Evolutionary conservation across 2,329 filamentous ascomycete species (phyloP).

Genomic region (Scytalidium sp.): DNA sequence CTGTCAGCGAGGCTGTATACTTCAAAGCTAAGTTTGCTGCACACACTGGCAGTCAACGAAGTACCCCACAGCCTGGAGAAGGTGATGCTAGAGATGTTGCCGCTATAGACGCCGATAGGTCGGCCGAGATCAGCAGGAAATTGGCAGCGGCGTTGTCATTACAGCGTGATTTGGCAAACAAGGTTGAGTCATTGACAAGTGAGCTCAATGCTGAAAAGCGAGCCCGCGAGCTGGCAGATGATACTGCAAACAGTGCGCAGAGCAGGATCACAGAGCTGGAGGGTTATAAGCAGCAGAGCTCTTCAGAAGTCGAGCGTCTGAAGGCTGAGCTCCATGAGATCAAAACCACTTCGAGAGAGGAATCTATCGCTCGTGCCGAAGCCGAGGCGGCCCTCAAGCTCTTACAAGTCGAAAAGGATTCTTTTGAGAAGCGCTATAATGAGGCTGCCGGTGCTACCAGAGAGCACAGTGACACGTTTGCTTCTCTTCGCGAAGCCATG

Average conservation of each 20-base stretch:
- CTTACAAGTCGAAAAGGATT: slow-evolving; percentile 81
- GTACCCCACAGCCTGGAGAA: slow-evolving; percentile 55
- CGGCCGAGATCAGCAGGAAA: slow-evolving; percentile 74
- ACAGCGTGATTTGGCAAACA: slow-evolving; percentile 78
- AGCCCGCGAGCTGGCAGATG: slow-evolving; percentile 81
- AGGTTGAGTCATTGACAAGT: slow-evolving; percentile 62
- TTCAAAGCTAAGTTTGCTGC: slow-evolving; percentile 90
- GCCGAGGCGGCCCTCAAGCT: slow-evolving; percentile 71
- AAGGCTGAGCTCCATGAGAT: slow-evolving; percentile 80
- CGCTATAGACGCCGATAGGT: slow-evolving; percentile 55
- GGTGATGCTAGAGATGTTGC: slow-evolving; percentile 58
- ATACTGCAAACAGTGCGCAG: slow-evolving; percentile 79
- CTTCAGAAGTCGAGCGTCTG: slow-evolving; percentile 80
- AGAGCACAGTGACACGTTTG: slow-evolving; percentile 69
- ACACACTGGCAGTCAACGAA: slow-evolving; percentile 64
- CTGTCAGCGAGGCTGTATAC: slow-evolving; percentile 93
- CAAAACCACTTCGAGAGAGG: slow-evolving; percentile 76
- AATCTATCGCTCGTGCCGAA: slow-evolving; percentile 74
- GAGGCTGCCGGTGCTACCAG: slow-evolving; percentile 64
- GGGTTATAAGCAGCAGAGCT: slow-evolving; percentile 75
- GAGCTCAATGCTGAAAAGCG: slow-evolving; percentile 81
- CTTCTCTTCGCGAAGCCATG: slow-evolving; percentile 74
- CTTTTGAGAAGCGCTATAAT: slow-evolving; percentile 66
- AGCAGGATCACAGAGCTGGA: slow-evolving; percentile 83
- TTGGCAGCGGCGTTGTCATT: slow-evolving; percentile 76